A percentile compares a stretch with the other conserved stretches of the same genome.
phyloP scores from a whole-genome alignment of 371 early-diverging fungal genomes.

The Coemansia sp. region DNA sequence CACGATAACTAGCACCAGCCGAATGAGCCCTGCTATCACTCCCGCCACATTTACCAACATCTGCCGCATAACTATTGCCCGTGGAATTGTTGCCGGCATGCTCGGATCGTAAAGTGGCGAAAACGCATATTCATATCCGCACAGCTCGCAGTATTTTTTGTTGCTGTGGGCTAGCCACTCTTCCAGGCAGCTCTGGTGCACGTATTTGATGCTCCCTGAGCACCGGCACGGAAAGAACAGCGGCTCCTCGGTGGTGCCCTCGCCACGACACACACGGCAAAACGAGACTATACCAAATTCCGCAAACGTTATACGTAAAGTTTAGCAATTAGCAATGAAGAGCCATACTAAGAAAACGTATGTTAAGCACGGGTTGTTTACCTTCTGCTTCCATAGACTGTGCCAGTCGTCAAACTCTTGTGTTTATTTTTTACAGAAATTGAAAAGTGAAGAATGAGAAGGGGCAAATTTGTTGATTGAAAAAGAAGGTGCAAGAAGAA shows the following conservation, averaged over 20 bases:
- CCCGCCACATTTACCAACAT: conserved; percentile 53
- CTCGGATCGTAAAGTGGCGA: conserved; percentile 77
- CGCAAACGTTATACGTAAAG: not conserved
- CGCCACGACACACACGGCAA: conserved; percentile 90
- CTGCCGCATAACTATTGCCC: conserved; percentile 56
- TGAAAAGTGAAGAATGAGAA: not conserved
- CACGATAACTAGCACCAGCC: conserved; percentile 61
- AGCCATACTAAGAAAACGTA: not conserved
- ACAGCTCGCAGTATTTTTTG: conserved; percentile 88
- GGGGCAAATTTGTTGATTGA: not conserved
- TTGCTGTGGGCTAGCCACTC: conserved; percentile 87
- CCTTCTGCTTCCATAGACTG: conserved; percentile 3
- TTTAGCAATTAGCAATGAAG: not conserved
- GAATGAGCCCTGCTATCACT: conserved; percentile 33
- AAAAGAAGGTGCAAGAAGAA: not conserved
- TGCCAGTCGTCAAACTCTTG: not conserved
- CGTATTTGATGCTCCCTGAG: conserved; percentile 87
- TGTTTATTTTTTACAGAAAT: not conserved
- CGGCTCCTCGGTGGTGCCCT: conserved; percentile 74
- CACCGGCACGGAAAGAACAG: conserved; percentile 93
- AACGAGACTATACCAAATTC: conserved; percentile 58
- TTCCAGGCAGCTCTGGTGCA: conserved; percentile 86
- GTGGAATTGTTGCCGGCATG: conserved; percentile 72
- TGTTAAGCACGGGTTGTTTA: not conserved
- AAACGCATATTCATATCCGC: conserved; percentile 82